phyloP scores from a whole-genome alignment of 805 yeast species.

The Komagataella ulmi region DNA sequence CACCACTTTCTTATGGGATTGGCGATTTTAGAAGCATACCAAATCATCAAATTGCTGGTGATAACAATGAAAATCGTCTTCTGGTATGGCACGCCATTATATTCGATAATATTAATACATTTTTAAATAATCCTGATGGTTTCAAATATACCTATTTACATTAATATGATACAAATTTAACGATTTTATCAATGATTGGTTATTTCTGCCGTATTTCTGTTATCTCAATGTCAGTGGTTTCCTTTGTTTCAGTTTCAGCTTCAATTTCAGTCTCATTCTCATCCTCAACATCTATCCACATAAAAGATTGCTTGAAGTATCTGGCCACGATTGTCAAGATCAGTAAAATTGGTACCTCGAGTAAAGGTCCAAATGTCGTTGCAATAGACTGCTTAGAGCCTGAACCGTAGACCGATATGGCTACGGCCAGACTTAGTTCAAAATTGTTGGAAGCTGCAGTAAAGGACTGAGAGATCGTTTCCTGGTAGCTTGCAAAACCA shows the following conservation, averaged over 20 bases:
- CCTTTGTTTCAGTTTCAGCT: neutral
- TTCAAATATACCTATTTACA: no score
- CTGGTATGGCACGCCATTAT: no score
- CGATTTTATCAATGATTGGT: no score
- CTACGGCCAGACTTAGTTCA: conserved; percentile 41
- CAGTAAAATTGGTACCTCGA: conserved; percentile 43
- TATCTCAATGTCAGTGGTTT: neutral
- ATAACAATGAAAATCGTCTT: no score
- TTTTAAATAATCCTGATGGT: no score
- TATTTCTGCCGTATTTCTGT: neutral
- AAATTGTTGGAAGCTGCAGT: conserved; percentile 48
- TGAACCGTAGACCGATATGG: conserved; percentile 36
- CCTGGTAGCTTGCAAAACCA: conserved; percentile 26
- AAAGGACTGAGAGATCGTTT: conserved; percentile 35
- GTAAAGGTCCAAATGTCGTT: conserved; percentile 44
- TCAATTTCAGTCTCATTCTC: neutral
- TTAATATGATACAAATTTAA: no score
- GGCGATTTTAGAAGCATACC: no score
- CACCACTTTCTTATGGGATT: no score
- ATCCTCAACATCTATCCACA: neutral
- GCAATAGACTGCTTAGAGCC: conserved; percentile 41
- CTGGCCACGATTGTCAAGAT: conserved; percentile 21
- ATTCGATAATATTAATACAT: no score
- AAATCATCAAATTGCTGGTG: no score
- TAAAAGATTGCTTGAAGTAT: neutral